Percentiles rank a stretch among this genome's conserved stretches.
Conservation (phyloP, 2,329 filamentous ascomycete genomes). For the Aspergillus viridinutans region DNA sequence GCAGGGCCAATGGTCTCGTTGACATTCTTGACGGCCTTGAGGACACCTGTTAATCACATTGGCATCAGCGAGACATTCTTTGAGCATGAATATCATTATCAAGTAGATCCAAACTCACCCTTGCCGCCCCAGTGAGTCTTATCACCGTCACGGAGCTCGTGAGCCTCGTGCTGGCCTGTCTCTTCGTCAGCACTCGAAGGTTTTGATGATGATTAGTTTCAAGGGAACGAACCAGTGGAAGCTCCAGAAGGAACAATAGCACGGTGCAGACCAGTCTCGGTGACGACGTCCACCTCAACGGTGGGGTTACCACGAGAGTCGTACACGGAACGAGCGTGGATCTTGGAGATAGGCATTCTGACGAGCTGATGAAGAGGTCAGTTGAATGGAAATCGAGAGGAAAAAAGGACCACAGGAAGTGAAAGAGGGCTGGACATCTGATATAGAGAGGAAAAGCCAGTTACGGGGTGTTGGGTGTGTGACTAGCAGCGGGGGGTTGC, state of each 20-base stretch:
- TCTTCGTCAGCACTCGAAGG: constrained; percentile 17
- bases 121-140: constrained; percentile 83
- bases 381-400: constrained; percentile 20
- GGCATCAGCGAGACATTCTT: neutral
- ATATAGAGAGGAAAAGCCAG: constrained; percentile 16
- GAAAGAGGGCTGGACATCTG: constrained; percentile 8
- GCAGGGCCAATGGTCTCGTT: constrained; percentile 76
- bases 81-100: constrained; percentile 1
- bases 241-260: constrained; percentile 96
- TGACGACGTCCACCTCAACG: constrained; percentile 96
- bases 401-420: constrained; percentile 12
- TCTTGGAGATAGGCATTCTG: constrained; percentile 85
- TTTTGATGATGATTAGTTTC: neutral
- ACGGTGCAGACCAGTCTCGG: constrained; percentile 92
- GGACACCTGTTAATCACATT: constrained; percentile 48
- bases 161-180: constrained; percentile 80
- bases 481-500: constrained; percentile 30
- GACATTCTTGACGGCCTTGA: constrained; percentile 81
- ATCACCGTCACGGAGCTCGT: constrained; percentile 86
- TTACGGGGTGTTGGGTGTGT: constrained; percentile 18
- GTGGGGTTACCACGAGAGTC: constrained; percentile 98
- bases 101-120: constrained; percentile 50
- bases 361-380: constrained; percentile 22
- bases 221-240: constrained; percentile 69
- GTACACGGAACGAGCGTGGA: constrained; percentile 92